Base-by-base conservation (phyloP, 306 rosid genomes). In the Neltuma alba region DNA sequence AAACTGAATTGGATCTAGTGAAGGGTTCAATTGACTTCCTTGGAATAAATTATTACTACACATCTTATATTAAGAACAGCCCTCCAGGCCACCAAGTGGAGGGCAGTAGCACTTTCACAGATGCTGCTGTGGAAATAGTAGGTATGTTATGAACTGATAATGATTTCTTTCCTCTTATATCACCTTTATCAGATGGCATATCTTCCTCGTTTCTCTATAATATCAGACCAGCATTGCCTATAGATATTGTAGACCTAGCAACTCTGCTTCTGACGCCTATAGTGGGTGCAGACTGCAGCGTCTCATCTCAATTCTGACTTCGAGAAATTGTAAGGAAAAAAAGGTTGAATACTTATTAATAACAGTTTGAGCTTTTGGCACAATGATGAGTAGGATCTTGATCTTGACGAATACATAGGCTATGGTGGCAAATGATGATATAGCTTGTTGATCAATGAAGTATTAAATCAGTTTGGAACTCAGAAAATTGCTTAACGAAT, bases 11-110 rank as follows among this genome's bases (percentile, higher is more conserved):
- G 9, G 40, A 33, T 67, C 28, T 79, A 40, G 89, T 89, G 1
- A 86, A 80, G 57, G 89, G 83, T 2, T 85, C 93, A 28, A 81
- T 79, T 55, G 93, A 87, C 55, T 89, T 89, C 79, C 12, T 86
- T 1, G 91, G 93, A 47, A 5, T 87, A 4, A 80, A 74, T 18
- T 74, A 74, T 69, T 89, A 87, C 54, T 5, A 1, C 30, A 42
- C 62, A 9, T 0, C 1, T 1, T 28, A 52, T 34, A 13, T 77
- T 67, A 85, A 83, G 50, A 81, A 87, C 47, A 21, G 38, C 55
- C 62, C 89, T 7, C 10, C 6, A 28, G 79, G 66, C 57, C 40
- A 74, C 6, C 64, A 20, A 55, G 63, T 1, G 25, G 14, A 85
- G 74, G 37, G 21, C 18, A 72, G 81, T 75, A 57, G 52, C 48